phyloP scores from a whole-genome alignment of 2,329 filamentous ascomycete genomes.

The Penicillium sclerotiorum region DNA sequence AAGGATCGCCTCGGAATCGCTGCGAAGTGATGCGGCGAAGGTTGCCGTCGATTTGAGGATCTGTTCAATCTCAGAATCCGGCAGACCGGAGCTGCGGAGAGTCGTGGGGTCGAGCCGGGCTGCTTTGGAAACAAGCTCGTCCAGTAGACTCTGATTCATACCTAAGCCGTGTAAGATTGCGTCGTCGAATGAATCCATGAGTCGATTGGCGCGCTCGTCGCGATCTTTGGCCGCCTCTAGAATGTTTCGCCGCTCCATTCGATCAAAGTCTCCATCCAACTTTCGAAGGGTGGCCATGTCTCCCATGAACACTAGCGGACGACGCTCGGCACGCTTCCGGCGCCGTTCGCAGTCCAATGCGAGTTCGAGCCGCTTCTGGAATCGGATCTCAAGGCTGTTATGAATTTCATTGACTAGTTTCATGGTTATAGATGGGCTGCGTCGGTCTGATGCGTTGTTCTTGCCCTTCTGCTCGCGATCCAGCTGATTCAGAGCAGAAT shows the following conservation, averaged over 20 bases:
- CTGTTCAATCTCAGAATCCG: conserved; percentile 38
- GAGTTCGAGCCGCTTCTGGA: conserved; percentile 53
- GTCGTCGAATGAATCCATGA: conserved; percentile 56
- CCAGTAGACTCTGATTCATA: conserved; percentile 54
- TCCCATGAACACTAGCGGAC: conserved; percentile 55
- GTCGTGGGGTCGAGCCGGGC: conserved; percentile 38
- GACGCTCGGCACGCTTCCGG: conserved; percentile 57
- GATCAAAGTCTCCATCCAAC: conserved; percentile 52
- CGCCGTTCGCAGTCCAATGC: conserved; percentile 57
- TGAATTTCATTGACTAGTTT: conserved; percentile 50
- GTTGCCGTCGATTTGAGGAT: conserved; percentile 43
- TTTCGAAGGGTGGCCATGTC: conserved; percentile 55
- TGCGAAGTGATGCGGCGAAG: conserved; percentile 43
- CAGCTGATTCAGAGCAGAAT: conserved; percentile 46
- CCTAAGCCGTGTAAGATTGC: conserved; percentile 54
- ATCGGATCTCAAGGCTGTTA: conserved; percentile 51
- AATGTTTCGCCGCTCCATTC: conserved; percentile 54
- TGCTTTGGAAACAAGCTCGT: conserved; percentile 50
- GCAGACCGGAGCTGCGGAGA: conserved; percentile 36
- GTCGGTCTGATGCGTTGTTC: conserved; percentile 33
- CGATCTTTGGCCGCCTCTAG: conserved; percentile 53
- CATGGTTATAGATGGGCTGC: conserved; percentile 48
- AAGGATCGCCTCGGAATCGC: conserved; percentile 51
- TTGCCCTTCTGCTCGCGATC: conserved; percentile 42
- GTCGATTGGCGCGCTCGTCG: conserved; percentile 52